phyloP scores from a whole-genome alignment of 495 filamentous ascomycete species.

The Hypoxylon rickii region DNA sequence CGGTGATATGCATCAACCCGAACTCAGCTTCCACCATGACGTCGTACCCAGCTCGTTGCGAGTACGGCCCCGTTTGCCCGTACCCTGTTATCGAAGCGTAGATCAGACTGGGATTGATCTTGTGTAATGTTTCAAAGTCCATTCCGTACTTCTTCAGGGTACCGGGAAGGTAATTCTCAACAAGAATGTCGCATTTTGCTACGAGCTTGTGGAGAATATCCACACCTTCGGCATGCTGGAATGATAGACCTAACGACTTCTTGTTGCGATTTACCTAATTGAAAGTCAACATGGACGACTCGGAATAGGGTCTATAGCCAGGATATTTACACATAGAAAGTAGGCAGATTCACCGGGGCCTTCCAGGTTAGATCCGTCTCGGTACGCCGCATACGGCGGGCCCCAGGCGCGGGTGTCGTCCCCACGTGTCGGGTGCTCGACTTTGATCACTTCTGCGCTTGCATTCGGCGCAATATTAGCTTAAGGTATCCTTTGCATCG shows the following conservation, averaged over 20 bases:
- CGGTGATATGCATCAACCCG: constrained; percentile 98
- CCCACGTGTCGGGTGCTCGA: constrained; percentile 88
- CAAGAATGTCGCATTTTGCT: constrained; percentile 84
- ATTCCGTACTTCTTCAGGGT: constrained; percentile 88
- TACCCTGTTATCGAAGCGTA: constrained; percentile 69
- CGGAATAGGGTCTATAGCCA: neutral
- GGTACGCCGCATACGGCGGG: constrained; percentile 85
- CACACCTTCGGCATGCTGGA: constrained; percentile 80
- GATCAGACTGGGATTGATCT: constrained; percentile 78
- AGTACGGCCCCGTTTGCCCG: constrained; percentile 93
- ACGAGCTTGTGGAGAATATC: constrained; percentile 84
- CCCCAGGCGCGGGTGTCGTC: constrained; percentile 98
- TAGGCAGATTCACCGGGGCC: constrained; percentile 94
- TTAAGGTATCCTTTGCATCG: constrained; percentile 9
- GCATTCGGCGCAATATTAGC: constrained; percentile 36
- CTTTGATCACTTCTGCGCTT: constrained; percentile 95
- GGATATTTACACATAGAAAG: constrained; percentile 73
- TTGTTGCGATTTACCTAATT: constrained; percentile 92
- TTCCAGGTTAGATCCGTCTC: constrained; percentile 57
- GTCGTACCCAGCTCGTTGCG: constrained; percentile 89
- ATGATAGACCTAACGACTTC: constrained; percentile 89
- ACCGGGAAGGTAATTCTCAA: constrained; percentile 95
- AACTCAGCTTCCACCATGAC: constrained; percentile 99
- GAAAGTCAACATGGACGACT: constrained; percentile 11
- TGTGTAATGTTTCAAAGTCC: constrained; percentile 77